These are phyloP conservation scores for Pyrus communis DNA, from an alignment of 306 rosid genomes.

Conservation along the genomic window DNA sequence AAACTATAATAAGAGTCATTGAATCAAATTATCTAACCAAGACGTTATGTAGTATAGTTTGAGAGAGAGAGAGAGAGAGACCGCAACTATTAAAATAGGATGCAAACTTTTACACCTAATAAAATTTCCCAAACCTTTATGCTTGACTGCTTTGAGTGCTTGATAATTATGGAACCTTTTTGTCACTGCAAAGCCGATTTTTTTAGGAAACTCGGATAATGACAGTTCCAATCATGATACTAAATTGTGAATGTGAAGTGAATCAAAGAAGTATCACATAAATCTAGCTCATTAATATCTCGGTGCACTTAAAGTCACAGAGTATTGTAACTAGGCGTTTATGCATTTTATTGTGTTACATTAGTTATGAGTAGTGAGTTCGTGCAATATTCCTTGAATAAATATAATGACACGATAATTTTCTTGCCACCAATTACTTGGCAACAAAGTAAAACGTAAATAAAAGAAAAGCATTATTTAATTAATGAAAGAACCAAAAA, in stretches of 20 bases:
- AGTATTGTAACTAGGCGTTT: too few relatives aligned
- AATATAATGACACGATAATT: neutral
- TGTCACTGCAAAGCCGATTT: too few relatives aligned
- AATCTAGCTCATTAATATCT: too few relatives aligned
- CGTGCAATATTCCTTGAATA: neutral
- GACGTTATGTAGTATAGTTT: neutral
- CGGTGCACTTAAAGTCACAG: too few relatives aligned
- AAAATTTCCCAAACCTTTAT: neutral
- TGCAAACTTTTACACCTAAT: neutral
- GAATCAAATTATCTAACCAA: neutral
- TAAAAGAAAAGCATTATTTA: neutral
- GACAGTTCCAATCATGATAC: too few relatives aligned
- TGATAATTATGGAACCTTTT: neutral
- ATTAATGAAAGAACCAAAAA: constrained; percentile 17
- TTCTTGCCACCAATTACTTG: neutral
- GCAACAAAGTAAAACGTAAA: neutral
- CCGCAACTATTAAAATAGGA: neutral
- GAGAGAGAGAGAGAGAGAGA: neutral
- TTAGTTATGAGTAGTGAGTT: neutral
- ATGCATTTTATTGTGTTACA: neutral
- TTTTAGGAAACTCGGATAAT: too few relatives aligned
- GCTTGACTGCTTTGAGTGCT: neutral
- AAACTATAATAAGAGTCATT: neutral
- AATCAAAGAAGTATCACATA: too few relatives aligned
- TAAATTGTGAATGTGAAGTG: too few relatives aligned